These are phyloP conservation scores for Pseudognaphalium luteoalbum DNA, from an alignment of 129 eudicot genomes.

Conservation along the genomic window DNA sequence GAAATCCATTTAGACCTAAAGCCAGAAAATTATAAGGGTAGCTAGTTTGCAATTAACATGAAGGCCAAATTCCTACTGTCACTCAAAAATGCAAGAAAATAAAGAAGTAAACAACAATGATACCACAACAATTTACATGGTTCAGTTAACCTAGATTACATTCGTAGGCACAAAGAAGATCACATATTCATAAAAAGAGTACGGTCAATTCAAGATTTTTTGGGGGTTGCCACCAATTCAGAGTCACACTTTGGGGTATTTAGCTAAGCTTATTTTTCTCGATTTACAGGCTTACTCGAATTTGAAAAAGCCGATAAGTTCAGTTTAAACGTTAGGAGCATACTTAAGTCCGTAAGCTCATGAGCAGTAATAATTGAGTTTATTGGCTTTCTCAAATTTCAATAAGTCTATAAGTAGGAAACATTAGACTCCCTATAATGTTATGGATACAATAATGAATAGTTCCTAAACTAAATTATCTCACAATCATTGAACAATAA, in stretches of 20 bases:
- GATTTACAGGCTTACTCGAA: neutral
- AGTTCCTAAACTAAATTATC: conserved; percentile 18
- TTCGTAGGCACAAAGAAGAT: no score
- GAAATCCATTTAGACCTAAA: neutral
- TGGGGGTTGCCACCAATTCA: neutral
- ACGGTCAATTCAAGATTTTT: no score
- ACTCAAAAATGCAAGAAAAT: neutral
- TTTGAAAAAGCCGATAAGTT: neutral
- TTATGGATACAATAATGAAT: neutral
- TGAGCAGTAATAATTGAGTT: neutral
- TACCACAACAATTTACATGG: neutral
- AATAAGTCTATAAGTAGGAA: neutral
- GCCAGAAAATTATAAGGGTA: no score
- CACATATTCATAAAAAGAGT: no score
- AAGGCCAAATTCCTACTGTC: neutral
- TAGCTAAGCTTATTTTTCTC: neutral
- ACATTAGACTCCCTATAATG: neutral
- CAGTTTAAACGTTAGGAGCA: neutral
- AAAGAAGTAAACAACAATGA: neutral
- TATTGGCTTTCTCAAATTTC: neutral
- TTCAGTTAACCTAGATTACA: neutral
- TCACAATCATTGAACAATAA: conserved; percentile 6
- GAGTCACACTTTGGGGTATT: neutral
- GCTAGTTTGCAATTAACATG: neutral
- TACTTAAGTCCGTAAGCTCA: neutral